Evolutionary conservation across 2,329 filamentous ascomycete species (phyloP).

Genomic region (Neoscytalidium dimidiatum): DNA sequence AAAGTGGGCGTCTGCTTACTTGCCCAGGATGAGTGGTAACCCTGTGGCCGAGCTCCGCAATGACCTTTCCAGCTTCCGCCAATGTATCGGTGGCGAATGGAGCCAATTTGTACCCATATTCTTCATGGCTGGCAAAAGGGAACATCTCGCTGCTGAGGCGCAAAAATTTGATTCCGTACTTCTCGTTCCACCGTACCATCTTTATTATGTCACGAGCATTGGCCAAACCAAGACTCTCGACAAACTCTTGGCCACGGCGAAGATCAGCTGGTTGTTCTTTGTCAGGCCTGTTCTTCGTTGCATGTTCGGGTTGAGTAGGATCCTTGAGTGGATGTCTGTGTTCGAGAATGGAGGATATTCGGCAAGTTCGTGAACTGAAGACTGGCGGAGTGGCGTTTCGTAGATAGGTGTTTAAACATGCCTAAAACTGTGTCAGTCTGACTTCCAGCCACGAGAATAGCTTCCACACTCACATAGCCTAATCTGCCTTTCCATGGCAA

Average conservation of each 20-base stretch:
- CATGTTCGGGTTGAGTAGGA: slow-evolving; percentile 73
- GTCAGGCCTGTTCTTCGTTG: slow-evolving; percentile 84
- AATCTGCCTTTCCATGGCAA: slow-evolving; percentile 87
- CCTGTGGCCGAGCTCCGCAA: slow-evolving; percentile 77
- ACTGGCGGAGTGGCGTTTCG: slow-evolving; percentile 78
- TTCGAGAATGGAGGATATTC: slow-evolving; percentile 86
- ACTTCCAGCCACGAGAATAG: background rate
- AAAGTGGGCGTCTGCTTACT: slow-evolving; percentile 35
- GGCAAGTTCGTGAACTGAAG: slow-evolving; percentile 88
- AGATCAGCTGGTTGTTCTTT: slow-evolving; percentile 67
- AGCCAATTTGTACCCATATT: slow-evolving; percentile 81
- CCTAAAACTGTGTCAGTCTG: slow-evolving; percentile 50
- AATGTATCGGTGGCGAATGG: slow-evolving; percentile 80
- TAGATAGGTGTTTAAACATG: slow-evolving; percentile 90
- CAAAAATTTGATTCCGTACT: slow-evolving; percentile 89
- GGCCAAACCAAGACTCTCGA: slow-evolving; percentile 75
- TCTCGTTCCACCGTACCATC: slow-evolving; percentile 89
- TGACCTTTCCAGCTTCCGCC: slow-evolving; percentile 73
- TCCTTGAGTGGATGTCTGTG: slow-evolving; percentile 81
- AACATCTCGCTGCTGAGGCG: slow-evolving; percentile 95
- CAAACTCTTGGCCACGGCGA: slow-evolving; percentile 68
- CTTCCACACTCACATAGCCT: slow-evolving; percentile 70
- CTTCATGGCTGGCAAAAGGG: slow-evolving; percentile 85
- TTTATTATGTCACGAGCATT: slow-evolving; percentile 84
- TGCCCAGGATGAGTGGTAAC: slow-evolving; percentile 89